Percentiles rank a stretch among this genome's conserved stretches.
These are phyloP conservation scores for Brassica hybrid DNA, from an alignment of 441 rosid genomes.

Conservation along the genomic window DNA sequence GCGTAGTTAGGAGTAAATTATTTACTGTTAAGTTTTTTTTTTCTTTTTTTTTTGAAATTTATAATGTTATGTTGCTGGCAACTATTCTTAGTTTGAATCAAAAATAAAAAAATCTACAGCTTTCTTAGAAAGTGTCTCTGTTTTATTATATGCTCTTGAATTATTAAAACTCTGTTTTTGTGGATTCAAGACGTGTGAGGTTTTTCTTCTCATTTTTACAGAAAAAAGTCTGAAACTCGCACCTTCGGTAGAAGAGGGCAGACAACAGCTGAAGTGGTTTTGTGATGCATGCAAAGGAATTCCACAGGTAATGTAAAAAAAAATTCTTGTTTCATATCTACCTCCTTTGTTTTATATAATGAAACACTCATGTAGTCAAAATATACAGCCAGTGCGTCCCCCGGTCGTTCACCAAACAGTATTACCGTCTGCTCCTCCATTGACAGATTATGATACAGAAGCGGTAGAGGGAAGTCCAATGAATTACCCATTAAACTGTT, in stretches of 20 bases:
- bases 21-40: no score
- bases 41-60: not conserved
- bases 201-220: slow-evolving; percentile 39
- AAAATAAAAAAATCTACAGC: not conserved
- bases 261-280: slow-evolving; percentile 78
- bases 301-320: slow-evolving; percentile 58
- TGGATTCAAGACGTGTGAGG: slow-evolving; percentile 13
- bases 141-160: slow-evolving; percentile 2
- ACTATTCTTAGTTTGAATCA: not conserved
- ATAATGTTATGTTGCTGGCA: not conserved
- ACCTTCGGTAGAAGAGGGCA: slow-evolving; percentile 69
- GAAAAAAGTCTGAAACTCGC: slow-evolving; percentile 76
- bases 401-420: slow-evolving; percentile 55
- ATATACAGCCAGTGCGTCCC: slow-evolving; percentile 66
- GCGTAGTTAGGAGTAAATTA: no score
- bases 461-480: slow-evolving; percentile 55
- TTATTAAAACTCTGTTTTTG: not conserved
- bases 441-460: slow-evolving; percentile 44
- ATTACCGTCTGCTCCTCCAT: slow-evolving; percentile 71
- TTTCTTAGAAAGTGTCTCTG: slow-evolving; percentile 6
- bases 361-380: slow-evolving; percentile 19
- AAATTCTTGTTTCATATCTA: not conserved
- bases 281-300: slow-evolving; percentile 97
- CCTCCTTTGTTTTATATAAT: not conserved
- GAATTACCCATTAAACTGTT: slow-evolving; percentile 73